phyloP scores from a whole-genome alignment of 192 early-diverging fungal genomes.

The Rhizophagus sp. region DNA sequence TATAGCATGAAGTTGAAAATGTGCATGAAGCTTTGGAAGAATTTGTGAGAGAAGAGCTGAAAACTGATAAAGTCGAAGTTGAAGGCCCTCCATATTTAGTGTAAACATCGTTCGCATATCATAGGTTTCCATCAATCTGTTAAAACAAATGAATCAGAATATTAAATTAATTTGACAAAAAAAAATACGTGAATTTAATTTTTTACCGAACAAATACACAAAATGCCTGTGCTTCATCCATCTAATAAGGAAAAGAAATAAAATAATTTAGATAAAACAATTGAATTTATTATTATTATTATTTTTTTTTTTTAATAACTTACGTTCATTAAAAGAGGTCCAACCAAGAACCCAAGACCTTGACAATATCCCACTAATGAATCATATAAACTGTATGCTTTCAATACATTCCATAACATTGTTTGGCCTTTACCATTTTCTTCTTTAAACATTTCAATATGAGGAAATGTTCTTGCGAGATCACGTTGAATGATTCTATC shows the following conservation, averaged over 20 bases:
- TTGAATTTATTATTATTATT: too few species aligned
- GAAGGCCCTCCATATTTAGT: conserved; percentile 91
- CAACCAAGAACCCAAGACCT: conserved; percentile 94
- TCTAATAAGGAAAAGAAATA: conserved; percentile 45
- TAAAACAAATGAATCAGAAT: background rate
- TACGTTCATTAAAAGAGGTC: conserved; percentile 89
- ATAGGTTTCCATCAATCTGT: conserved; percentile 86
- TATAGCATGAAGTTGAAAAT: conserved; percentile 73
- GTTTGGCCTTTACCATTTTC: conserved; percentile 85
- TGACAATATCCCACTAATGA: conserved; percentile 97
- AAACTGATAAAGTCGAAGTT: conserved; percentile 88
- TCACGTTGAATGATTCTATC: conserved; percentile 93
- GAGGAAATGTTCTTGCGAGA: conserved; percentile 90
- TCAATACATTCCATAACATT: conserved; percentile 82
- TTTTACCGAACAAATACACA: conserved; percentile 82
- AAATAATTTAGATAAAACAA: too few species aligned
- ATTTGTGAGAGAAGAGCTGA: conserved; percentile 73
- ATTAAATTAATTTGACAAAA: background rate
- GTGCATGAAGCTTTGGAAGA: conserved; percentile 72
- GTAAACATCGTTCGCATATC: conserved; percentile 92
- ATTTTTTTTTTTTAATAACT: conserved; percentile 22
- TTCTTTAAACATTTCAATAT: conserved; percentile 81
- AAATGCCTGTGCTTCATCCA: conserved; percentile 94
- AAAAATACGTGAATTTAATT: background rate
- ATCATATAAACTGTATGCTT: conserved; percentile 94